Evolutionary conservation across 495 filamentous ascomycete genomes (phyloP), one percentile per base, ranked within the genome.

Genomic region (Apiosordaria backusii): DNA sequence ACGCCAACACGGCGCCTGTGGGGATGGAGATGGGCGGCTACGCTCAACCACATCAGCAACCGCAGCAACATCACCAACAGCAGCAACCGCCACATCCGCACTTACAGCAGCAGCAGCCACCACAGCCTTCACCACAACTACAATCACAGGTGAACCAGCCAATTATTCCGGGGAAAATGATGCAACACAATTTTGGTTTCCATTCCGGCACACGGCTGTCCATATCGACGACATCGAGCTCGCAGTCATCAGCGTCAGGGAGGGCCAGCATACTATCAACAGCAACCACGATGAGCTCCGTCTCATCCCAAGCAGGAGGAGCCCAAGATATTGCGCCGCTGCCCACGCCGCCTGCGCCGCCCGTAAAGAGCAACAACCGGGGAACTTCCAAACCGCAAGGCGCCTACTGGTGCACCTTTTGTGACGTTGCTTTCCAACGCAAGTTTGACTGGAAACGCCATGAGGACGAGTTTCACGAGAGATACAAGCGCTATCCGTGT

Each of bases 361-460:
- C 67, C 4, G 64, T 58, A 52, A 75, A 74, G 63, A 70, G 63
- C 68, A 74, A 55, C 70, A 73, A 75, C 29, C 64, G 72, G 5
- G 72, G 73, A 10, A 70, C 71, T 4, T 70, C 75, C 50, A 74
- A 74, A 57, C 65, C 70, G 4, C 73, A 69, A 50, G 72, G 74
- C 40, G 78, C 78, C 50, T 83, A 81, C 71, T 82, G 80, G 81
- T 83, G 81, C 71, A 83, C 80, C 45, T 82, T 79, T 59, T 83
- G 81, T 69, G 78, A 82, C 57, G 80, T 80, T 63, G 81, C 75
- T 19, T 82, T 83, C 59, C 81, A 82, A 69, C 75, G 80, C 63
- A 83, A 83, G 70, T 82, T 82, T 65, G 81, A 82, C 72, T 83
- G 81, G 81, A 83, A 82, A 75, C 70, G 80, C 16, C 81, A 83